Percentiles rank a stretch among this genome's conserved stretches.
phyloP scores from a whole-genome alignment of 2,329 filamentous ascomycete genomes.

The Monosporascus sp. region DNA sequence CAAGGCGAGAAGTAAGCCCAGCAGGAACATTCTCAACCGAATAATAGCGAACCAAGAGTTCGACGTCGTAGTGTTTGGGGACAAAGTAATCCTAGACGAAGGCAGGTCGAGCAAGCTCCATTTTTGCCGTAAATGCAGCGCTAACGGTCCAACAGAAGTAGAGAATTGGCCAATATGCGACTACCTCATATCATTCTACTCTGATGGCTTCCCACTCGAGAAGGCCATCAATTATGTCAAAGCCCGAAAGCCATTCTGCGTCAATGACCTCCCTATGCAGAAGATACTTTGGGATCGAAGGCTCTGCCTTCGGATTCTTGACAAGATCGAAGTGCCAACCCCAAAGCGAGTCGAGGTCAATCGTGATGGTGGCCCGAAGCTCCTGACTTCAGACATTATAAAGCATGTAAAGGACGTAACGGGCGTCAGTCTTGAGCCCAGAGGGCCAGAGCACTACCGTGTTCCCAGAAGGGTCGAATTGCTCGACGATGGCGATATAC shows the following conservation, averaged over 20 bases:
- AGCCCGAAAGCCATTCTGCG: conserved; percentile 89
- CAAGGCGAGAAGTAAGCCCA: conserved; percentile 95
- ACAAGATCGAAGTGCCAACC: conserved; percentile 84
- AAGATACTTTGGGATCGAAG: conserved; percentile 94
- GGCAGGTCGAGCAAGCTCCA: conserved; percentile 36
- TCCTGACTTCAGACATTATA: conserved; percentile 74
- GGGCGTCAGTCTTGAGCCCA: conserved; percentile 68
- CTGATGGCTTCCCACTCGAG: conserved; percentile 91
- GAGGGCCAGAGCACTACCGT: conserved; percentile 54
- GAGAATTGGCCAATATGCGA: conserved; percentile 51
- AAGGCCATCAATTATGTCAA: conserved; percentile 96
- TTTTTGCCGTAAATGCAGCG: background rate
- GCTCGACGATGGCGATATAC: conserved; percentile 82
- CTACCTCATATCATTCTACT: conserved; percentile 97
- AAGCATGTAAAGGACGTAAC: conserved; percentile 77
- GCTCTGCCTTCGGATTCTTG: conserved; percentile 80
- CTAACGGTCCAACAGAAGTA: conserved; percentile 33
- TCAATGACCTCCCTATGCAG: conserved; percentile 97
- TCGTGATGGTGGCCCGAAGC: conserved; percentile 79
- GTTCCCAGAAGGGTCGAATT: conserved; percentile 69
- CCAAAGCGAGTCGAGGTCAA: conserved; percentile 86
- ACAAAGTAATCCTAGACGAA: conserved; percentile 98
- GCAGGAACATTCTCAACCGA: conserved; percentile 89
- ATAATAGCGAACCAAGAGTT: conserved; percentile 89
- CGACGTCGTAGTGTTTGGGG: conserved; percentile 94